phyloP scores from a whole-genome alignment of 1,284 basidiomycete genomes.

The Ustilago loliicola region DNA sequence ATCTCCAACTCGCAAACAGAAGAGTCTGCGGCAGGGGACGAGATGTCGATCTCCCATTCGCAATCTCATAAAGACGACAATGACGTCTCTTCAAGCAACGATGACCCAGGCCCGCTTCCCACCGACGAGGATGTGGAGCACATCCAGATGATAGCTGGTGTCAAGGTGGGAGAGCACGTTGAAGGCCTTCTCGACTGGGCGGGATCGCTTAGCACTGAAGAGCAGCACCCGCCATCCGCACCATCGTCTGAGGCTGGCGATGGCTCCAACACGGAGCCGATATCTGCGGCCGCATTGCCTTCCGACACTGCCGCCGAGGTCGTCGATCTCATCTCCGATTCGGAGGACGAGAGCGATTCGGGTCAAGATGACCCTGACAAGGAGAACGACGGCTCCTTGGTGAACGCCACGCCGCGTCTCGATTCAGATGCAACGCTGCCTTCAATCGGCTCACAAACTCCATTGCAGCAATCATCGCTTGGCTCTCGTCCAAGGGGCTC shows the following conservation, averaged over 20 bases:
- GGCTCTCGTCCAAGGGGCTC: constrained; percentile 17
- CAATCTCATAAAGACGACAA: neutral
- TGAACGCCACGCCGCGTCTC: constrained; percentile 23
- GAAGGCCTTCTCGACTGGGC: constrained; percentile 31
- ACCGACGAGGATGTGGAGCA: constrained; percentile 37
- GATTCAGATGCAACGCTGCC: constrained; percentile 12
- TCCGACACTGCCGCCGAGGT: neutral
- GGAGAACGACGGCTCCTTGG: constrained; percentile 42
- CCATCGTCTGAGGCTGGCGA: constrained; percentile 9
- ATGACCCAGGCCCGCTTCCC: constrained; percentile 1
- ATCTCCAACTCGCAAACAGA: neutral
- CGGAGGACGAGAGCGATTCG: constrained; percentile 26
- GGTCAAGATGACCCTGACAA: constrained; percentile 38
- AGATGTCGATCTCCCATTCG: neutral
- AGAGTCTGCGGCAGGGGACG: constrained; percentile 1
- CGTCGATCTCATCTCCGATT: constrained; percentile 33
- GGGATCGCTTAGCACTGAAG: constrained; percentile 10
- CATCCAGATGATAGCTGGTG: constrained; percentile 19
- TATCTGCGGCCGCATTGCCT: neutral
- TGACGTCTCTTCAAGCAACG: neutral
- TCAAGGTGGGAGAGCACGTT: constrained; percentile 28
- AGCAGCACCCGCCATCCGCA: neutral
- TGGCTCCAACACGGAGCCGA: neutral
- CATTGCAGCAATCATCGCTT: neutral
- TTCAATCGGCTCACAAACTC: neutral